Evolutionary conservation across 768 basidiomycete genomes (phyloP), one percentile per base, ranked within the genome.

Genomic region (Kwoniella europaea): DNA sequence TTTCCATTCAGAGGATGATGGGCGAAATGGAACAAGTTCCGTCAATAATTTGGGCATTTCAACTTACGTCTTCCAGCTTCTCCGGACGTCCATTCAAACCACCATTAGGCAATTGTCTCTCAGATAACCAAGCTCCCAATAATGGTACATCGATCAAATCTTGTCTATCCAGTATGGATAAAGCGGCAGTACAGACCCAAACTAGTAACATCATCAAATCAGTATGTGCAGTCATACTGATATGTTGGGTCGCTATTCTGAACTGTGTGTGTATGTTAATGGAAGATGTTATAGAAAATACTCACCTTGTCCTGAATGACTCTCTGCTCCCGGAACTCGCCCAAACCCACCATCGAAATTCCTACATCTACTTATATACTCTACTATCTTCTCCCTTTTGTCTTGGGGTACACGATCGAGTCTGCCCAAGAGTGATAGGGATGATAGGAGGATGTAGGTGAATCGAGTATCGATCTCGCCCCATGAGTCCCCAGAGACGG

Each of bases 331-430:
- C 16, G 89, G 87, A 16, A 85, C 83, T 57, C 87, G 90, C 27
- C 97, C 96, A 78, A 96, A 99, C 0, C 94, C 97, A 4, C 95
- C 95, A 79, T 99, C 97, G 82, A 94, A 98, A 82, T 98, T 99
- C 79, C 87, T 87, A 84, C 97, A 98, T 44, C 87, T 85, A 24
- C 84, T 82, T 55, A 98, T 88, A 82, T 96, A 93, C 7, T 84
- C 85, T 10, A 92, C 88, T 0, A 83, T 69, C 56, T 72, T 35
- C 13, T 79, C 73, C 43, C 68, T 54, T 22, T 74, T 53, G 55
- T 94, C 89, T 55, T 22, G 0, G 1, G 68, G 18, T 20, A 98
- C 85, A 22, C 87, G 86, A 70, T 90, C 87, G 44, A 97, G 86
- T 42, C 87, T 86, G 1, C 91, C 91, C 13, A 98, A 88, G 20